A percentile compares a stretch with the other conserved stretches of the same genome.
Conservation (phyloP, 106 monocot species). For the Iris macrosiphon region DNA sequence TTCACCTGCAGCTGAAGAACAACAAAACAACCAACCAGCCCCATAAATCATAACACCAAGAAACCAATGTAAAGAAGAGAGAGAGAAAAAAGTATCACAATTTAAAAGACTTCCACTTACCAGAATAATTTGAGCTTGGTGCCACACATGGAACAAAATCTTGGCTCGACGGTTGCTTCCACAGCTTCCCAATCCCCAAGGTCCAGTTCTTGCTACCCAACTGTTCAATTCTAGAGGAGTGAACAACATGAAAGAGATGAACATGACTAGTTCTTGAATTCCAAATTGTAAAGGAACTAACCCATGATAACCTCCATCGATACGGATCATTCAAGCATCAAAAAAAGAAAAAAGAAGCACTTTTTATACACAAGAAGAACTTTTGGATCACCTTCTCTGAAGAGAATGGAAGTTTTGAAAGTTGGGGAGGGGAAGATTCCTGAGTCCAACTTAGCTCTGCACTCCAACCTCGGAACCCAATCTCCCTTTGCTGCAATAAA, state of each 20-base stretch:
- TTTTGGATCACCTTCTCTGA: constrained; percentile 23
- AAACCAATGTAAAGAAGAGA: neutral
- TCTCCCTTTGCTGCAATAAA: constrained; percentile 23
- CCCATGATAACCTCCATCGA: neutral
- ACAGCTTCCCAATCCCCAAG: constrained; percentile 46
- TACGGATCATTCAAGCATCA: neutral
- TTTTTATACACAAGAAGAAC: neutral
- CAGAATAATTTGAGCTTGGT: constrained; percentile 32
- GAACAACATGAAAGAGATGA: constrained; percentile 29
- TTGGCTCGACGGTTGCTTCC: constrained; percentile 50
- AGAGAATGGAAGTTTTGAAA: constrained; percentile 22
- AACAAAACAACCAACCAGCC: constrained; percentile 1
- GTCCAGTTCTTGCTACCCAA: constrained; percentile 22
- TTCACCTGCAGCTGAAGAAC: constrained; percentile 42
- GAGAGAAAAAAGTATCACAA: neutral
- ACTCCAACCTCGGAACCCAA: constrained; percentile 18
- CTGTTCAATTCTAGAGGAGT: constrained; percentile 53
- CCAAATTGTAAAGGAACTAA: neutral
- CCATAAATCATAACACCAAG: neutral
- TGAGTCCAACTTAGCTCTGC: constrained; percentile 38
- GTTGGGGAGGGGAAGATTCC: constrained; percentile 39
- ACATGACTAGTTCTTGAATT: constrained; percentile 4
- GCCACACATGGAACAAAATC: constrained; percentile 50
- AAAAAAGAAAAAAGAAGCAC: neutral
- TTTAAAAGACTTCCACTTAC: constrained; percentile 24